phyloP scores from a whole-genome alignment of 495 filamentous ascomycete species.

The Cudoniella acicularis region DNA sequence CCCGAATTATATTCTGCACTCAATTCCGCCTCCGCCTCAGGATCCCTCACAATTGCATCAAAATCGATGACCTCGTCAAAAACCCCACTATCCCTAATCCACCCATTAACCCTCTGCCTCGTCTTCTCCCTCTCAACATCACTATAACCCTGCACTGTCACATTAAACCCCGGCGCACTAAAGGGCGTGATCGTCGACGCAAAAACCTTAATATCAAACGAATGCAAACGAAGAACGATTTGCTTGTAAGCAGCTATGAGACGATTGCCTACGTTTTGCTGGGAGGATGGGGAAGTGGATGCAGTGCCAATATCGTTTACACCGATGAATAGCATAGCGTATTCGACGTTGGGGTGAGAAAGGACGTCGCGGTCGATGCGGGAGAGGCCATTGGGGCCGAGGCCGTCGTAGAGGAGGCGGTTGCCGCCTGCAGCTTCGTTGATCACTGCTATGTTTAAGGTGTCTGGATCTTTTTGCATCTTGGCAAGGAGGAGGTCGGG shows the following conservation, averaged over 20 bases:
- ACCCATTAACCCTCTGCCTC: conserved; percentile 57
- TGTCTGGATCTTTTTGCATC: conserved; percentile 45
- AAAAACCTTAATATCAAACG: conserved; percentile 52
- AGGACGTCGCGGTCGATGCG: conserved; percentile 66
- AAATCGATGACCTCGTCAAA: conserved; percentile 65
- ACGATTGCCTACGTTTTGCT: background rate
- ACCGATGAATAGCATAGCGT: conserved; percentile 68
- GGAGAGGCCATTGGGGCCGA: conserved; percentile 46
- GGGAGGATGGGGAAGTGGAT: background rate
- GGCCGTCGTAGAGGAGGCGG: conserved; percentile 56
- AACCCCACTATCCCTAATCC: conserved; percentile 55
- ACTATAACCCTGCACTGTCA: conserved; percentile 48
- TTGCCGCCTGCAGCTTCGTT: conserved; percentile 77
- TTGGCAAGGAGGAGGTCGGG: conserved; percentile 58
- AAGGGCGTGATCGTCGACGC: conserved; percentile 71
- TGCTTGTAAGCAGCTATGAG: conserved; percentile 58
- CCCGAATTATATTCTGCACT: conserved; percentile 56
- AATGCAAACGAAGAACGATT: conserved; percentile 58
- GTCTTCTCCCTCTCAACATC: conserved; percentile 52
- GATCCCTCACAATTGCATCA: conserved; percentile 50
- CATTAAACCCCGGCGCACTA: conserved; percentile 21
- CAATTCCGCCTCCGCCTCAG: conserved; percentile 36
- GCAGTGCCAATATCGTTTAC: conserved; percentile 65
- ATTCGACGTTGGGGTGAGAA: conserved; percentile 50
- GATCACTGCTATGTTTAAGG: conserved; percentile 46